Evolutionary conservation across 2,329 filamentous ascomycete genomes (phyloP).

Genomic region (Exutisphaerella laricina): DNA sequence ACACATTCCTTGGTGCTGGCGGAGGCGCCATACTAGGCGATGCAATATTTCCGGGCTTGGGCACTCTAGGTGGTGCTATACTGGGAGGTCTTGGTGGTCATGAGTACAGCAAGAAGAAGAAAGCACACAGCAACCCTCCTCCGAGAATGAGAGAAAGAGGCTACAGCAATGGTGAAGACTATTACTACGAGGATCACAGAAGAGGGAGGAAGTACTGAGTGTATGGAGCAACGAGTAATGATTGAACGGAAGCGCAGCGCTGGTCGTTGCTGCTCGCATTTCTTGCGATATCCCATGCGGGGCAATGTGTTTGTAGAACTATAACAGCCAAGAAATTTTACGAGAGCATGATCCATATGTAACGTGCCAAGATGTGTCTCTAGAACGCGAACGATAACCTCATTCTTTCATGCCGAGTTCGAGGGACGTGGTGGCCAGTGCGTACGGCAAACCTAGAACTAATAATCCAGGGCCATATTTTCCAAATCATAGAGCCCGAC

Average conservation of each 20-base stretch:
- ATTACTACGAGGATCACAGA: conserved; percentile 19
- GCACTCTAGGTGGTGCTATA: conserved; percentile 35
- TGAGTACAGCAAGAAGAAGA: conserved; percentile 35
- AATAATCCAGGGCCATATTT: no score
- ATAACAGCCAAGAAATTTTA: no score
- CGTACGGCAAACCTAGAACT: no score
- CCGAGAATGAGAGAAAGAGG: conserved; percentile 11
- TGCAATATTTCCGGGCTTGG: conserved; percentile 40
- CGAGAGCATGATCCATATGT: no score
- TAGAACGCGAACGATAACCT: no score
- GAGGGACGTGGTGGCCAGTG: no score
- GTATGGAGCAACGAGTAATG: conserved; percentile 1
- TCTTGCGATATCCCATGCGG: not conserved
- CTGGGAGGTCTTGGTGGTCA: conserved; percentile 40
- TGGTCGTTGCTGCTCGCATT: conserved; percentile 8
- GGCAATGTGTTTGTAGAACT: not conserved
- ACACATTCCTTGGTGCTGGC: conserved; percentile 43
- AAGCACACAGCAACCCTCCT: conserved; percentile 18
- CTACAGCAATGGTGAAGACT: conserved; percentile 17
- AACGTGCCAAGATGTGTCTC: no score
- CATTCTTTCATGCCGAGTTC: no score
- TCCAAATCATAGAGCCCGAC: no score
- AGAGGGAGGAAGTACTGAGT: conserved; percentile 20
- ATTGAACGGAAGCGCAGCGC: conserved; percentile 10
- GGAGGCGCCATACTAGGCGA: conserved; percentile 43